These are phyloP conservation scores for Diaporthe sp. DNA, from an alignment of 2,329 filamentous ascomycete species.

Conservation along the genomic window DNA sequence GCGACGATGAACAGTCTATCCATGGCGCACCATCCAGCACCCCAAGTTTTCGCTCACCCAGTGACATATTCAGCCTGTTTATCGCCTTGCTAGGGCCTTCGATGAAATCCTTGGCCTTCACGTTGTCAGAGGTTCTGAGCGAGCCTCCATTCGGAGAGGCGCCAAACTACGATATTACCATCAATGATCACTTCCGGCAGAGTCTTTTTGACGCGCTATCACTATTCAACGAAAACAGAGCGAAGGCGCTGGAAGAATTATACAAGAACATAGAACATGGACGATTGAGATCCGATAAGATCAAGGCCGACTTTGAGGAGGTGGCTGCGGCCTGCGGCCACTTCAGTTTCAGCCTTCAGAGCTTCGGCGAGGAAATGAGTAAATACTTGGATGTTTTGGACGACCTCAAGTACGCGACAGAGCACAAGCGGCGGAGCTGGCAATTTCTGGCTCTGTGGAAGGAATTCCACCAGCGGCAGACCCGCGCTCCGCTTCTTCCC, in stretches of 20 bases:
- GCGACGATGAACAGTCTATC: conserved; percentile 58
- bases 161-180: conserved; percentile 75
- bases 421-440: conserved; percentile 77
- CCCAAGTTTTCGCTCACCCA: conserved; percentile 69
- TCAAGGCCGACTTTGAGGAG: conserved; percentile 95
- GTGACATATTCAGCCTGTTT: conserved; percentile 92
- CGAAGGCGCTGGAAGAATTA: conserved; percentile 80
- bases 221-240: conserved; percentile 82
- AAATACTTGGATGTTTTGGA: conserved; percentile 87
- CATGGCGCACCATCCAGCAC: conserved; percentile 40
- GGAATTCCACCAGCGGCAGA: conserved; percentile 37
- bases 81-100: conserved; percentile 90
- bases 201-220: conserved; percentile 85
- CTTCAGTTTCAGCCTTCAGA: conserved; percentile 91
- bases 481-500: conserved; percentile 42
- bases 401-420: conserved; percentile 80
- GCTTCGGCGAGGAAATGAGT: conserved; percentile 91
- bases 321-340: conserved; percentile 98
- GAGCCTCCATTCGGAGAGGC: conserved; percentile 84
- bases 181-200: conserved; percentile 83
- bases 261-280: conserved; percentile 84
- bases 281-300: conserved; percentile 75
- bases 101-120: conserved; percentile 96
- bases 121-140: conserved; percentile 87
- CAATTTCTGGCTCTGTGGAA: conserved; percentile 88